These are phyloP conservation scores for Sarocladium brachiariae DNA, from an alignment of 2,329 filamentous ascomycete genomes.

Conservation along the genomic window DNA sequence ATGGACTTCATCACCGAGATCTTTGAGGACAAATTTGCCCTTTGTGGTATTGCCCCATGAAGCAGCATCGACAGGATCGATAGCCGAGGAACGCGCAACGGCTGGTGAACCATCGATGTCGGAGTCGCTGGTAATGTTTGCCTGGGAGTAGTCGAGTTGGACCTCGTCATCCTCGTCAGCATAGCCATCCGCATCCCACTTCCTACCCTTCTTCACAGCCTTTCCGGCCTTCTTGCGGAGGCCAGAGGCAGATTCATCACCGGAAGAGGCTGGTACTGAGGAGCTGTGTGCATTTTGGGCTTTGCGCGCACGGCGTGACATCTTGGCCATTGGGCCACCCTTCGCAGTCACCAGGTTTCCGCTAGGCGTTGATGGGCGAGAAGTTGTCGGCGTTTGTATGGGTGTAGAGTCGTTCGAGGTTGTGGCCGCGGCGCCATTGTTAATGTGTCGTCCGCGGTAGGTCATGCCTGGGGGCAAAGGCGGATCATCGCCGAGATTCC, in stretches of 20 bases:
- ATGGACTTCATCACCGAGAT: slow-evolving; percentile 89
- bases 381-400: slow-evolving; percentile 63
- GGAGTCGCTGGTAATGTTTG: slow-evolving; percentile 46
- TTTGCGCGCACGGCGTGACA: slow-evolving; percentile 73
- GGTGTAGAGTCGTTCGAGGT: slow-evolving; percentile 63
- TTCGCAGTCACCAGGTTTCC: slow-evolving; percentile 63
- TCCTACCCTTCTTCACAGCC: slow-evolving; percentile 80
- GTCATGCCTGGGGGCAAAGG: slow-evolving; percentile 31
- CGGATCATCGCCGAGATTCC: slow-evolving; percentile 18
- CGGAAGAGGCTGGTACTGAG: slow-evolving; percentile 65
- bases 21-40: slow-evolving; percentile 89
- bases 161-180: slow-evolving; percentile 77
- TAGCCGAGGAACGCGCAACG: slow-evolving; percentile 44
- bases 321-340: slow-evolving; percentile 64
- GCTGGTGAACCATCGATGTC: slow-evolving; percentile 34
- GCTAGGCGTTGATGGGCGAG: slow-evolving; percentile 70
- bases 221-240: slow-evolving; percentile 43
- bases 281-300: slow-evolving; percentile 52
- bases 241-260: slow-evolving; percentile 64
- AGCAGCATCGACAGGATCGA: slow-evolving; percentile 70
- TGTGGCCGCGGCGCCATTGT: slow-evolving; percentile 16
- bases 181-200: slow-evolving; percentile 85
- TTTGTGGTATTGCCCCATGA: slow-evolving; percentile 84
- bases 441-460: slow-evolving; percentile 30
- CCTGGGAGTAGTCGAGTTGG: slow-evolving; percentile 82